These are phyloP conservation scores for Xylariaceae sp. DNA, from an alignment of 2,329 filamentous ascomycete genomes.

Conservation along the genomic window DNA sequence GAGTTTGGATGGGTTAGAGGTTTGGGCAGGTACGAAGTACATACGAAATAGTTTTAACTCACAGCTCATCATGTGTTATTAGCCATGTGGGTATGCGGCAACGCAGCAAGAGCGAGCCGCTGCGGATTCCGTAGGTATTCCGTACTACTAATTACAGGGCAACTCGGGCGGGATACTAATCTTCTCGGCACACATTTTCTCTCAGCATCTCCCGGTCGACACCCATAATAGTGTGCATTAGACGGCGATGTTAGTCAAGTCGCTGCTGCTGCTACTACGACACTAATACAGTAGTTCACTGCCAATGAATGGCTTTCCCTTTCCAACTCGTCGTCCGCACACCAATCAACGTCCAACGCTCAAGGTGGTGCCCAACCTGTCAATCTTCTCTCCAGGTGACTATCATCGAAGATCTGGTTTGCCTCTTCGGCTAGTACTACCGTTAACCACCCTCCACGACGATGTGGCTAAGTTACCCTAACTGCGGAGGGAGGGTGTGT, in stretches of 20 bases:
- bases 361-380: background rate
- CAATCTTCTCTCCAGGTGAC: constrained; percentile 8
- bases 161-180: too few relatives aligned
- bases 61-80: constrained; percentile 1
- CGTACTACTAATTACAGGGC: too few relatives aligned
- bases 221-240: too few relatives aligned
- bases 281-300: too few relatives aligned
- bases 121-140: too few relatives aligned
- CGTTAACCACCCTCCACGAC: constrained; percentile 9
- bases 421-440: constrained; percentile 2
- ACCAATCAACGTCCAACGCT: constrained; percentile 13
- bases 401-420: constrained; percentile 13
- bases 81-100: constrained; percentile 9
- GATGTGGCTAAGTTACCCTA: constrained; percentile 1
- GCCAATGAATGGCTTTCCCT: background rate
- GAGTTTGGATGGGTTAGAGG: background rate
- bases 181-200: too few relatives aligned
- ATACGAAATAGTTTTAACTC: constrained; percentile 1
- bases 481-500: background rate
- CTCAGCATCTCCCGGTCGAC: too few relatives aligned
- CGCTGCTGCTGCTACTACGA: too few relatives aligned
- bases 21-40: background rate
- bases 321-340: constrained; percentile 1
- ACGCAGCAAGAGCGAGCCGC: background rate
- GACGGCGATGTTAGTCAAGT: too few relatives aligned